Base-by-base conservation (phyloP, 2,329 filamentous ascomycete genomes). In the Alternaria hordeiaustralica region DNA sequence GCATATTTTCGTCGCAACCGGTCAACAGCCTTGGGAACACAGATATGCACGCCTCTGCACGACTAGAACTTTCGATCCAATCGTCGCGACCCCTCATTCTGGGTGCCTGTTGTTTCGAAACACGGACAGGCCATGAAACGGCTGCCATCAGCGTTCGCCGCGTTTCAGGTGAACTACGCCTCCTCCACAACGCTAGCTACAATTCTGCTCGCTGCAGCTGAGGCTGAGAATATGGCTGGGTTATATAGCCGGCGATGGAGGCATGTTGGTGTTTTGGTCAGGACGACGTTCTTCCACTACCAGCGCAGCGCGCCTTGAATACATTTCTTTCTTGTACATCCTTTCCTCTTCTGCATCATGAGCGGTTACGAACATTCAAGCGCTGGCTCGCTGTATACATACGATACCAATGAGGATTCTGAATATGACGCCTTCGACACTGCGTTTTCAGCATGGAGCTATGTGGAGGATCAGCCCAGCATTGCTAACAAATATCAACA, bases 131-230 rank as follows among this genome's bases (percentile, higher is more conserved):
- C 58, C 51, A 44, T 60, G 53, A 67, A 68, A 67, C 60, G 51
- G 61, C 57, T 54, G 63, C 28, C 55, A 59, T 58, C 54, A 49
- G 60, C 25, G 28, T 50, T 55, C 49, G 36, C 33, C 41, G 46
- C 47, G 72, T 70, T 75, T 75, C 71, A 73, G 73, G 73, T 73
- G 71, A 73, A 74, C 61, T 69, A 64, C 64, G 54, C 58, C 67
- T 58, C 71, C 66, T 68, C 65, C 30, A 60, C 33, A 36, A 41
- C 59, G 55, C 58, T 46, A 59, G 20, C 23, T 45, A 26, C 13
- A 11, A 21, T 18, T 33, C 23, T 25, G 45, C 26, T 21, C 9
- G 33, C 20, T 12, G 6, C 12, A 28, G 58, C 58, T 61, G 20
- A 53, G 30, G 53, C 58, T 43, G 43, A 45, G 20, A n/a, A 41